These are phyloP conservation scores for Globisporangium nagaii DNA, from an alignment of 352 stramenopile species.

Conservation along the genomic window DNA sequence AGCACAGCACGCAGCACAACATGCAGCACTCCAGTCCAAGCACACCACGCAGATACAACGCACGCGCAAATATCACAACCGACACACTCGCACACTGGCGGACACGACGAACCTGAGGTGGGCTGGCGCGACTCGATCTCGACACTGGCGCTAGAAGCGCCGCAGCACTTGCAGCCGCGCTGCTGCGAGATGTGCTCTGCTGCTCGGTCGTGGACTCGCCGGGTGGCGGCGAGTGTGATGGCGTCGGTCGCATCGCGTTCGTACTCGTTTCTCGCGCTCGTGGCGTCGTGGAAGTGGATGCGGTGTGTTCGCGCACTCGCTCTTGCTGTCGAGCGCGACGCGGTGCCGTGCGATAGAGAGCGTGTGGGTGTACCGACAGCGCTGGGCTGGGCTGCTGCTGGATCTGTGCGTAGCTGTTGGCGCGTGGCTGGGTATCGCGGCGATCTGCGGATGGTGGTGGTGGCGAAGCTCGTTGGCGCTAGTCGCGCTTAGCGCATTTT, in stretches of 20 bases:
- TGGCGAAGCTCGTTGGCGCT: too few relatives aligned
- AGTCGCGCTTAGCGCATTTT: background rate
- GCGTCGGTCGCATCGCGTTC: background rate
- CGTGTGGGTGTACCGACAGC: too few relatives aligned
- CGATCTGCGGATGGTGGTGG: too few relatives aligned
- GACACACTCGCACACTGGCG: background rate
- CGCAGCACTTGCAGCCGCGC: too few relatives aligned
- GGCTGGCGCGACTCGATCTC: background rate
- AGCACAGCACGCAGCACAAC: background rate
- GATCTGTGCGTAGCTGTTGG: background rate
- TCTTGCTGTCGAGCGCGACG: too few relatives aligned
- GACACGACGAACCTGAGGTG: background rate
- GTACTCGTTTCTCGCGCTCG: background rate
- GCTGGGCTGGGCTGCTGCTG: too few relatives aligned
- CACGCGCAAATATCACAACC: background rate
- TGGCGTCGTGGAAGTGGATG: too few relatives aligned
- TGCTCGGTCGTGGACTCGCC: constrained; percentile 9
- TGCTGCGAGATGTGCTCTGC: background rate
- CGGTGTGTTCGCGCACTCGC: too few relatives aligned
- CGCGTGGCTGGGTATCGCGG: background rate
- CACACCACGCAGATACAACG: background rate
- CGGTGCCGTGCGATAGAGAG: too few relatives aligned
- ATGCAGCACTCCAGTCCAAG: background rate
- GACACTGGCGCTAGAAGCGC: background rate
- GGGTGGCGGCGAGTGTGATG: background rate